Evolutionary conservation across 768 basidiomycete species (phyloP).

Genomic region (Podaxis sp.): DNA sequence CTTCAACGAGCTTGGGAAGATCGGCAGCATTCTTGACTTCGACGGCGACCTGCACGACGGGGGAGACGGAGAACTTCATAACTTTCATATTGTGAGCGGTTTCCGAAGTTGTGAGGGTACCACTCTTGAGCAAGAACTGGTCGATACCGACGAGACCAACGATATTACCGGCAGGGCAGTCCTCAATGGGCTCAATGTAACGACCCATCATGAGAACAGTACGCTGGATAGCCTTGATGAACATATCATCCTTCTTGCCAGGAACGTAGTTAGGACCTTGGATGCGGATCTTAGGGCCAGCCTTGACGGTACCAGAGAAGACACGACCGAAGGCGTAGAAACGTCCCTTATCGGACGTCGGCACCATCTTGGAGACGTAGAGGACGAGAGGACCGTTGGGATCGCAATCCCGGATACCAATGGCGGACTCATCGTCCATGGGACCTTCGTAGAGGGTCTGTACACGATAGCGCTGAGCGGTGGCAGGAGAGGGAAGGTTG

Average conservation of each 20-base stretch:
- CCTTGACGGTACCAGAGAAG: constrained; percentile 96
- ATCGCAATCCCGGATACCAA: constrained; percentile 97
- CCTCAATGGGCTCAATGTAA: constrained; percentile 97
- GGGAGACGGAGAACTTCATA: constrained; percentile 99
- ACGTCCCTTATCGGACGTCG: constrained; percentile 98
- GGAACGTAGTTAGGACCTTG: constrained; percentile 99
- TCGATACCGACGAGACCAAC: constrained; percentile 99
- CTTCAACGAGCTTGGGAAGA: constrained; percentile 99
- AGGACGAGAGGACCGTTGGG: constrained; percentile 94
- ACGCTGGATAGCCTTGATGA: constrained; percentile 97
- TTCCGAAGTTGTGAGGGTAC: constrained; percentile 96
- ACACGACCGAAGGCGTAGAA: constrained; percentile 99
- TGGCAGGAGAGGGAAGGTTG: constrained; percentile 95
- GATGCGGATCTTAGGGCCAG: constrained; percentile 98
- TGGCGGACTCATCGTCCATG: constrained; percentile 99
- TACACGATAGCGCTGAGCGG: constrained; percentile 97
- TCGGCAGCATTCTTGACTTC: constrained; percentile 99
- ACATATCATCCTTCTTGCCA: constrained; percentile 98
- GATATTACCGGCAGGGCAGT: constrained; percentile 99
- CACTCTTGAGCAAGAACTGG: constrained; percentile 99
- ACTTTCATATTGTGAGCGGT: constrained; percentile 99
- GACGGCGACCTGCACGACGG: constrained; percentile 98
- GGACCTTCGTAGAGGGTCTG: constrained; percentile 99
- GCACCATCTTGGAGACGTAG: constrained; percentile 99
- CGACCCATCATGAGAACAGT: constrained; percentile 99